These are phyloP conservation scores for Dryas alaskensis DNA, from an alignment of 306 rosid species.

Conservation along the genomic window DNA sequence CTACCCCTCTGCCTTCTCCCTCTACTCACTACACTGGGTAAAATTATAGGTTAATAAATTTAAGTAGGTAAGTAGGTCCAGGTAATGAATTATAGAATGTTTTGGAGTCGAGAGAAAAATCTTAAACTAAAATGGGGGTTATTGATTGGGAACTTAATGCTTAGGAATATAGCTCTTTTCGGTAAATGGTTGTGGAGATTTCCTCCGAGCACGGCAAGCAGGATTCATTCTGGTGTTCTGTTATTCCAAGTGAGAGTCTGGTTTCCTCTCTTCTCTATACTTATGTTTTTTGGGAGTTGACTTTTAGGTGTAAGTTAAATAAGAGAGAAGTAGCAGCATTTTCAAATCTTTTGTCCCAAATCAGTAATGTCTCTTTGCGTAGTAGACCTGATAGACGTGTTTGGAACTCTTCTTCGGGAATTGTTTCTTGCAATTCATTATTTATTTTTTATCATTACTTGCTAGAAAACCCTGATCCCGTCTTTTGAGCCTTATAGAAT, in stretches of 20 bases:
- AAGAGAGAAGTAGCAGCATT: background rate
- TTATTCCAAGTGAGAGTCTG: background rate
- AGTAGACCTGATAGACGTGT: background rate
- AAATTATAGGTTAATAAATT: conserved; percentile 3
- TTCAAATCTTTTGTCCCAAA: background rate
- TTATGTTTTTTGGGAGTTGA: background rate
- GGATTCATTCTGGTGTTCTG: background rate
- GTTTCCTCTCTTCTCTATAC: background rate
- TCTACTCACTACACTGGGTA: background rate
- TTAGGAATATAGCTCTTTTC: background rate
- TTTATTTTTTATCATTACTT: background rate
- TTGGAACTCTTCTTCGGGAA: background rate
- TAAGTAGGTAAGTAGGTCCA: background rate
- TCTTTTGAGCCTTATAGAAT: background rate
- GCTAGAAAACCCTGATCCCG: background rate
- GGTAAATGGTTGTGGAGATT: background rate
- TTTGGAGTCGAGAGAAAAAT: background rate
- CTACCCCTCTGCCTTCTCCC: background rate
- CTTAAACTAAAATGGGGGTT: background rate
- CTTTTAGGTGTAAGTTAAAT: background rate
- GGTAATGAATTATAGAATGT: background rate
- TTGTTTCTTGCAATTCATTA: background rate
- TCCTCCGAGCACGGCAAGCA: background rate
- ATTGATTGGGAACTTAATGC: background rate
- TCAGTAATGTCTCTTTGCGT: background rate